Conservation (phyloP, 495 filamentous ascomycete species). For the Penicillium coprophilum region DNA sequence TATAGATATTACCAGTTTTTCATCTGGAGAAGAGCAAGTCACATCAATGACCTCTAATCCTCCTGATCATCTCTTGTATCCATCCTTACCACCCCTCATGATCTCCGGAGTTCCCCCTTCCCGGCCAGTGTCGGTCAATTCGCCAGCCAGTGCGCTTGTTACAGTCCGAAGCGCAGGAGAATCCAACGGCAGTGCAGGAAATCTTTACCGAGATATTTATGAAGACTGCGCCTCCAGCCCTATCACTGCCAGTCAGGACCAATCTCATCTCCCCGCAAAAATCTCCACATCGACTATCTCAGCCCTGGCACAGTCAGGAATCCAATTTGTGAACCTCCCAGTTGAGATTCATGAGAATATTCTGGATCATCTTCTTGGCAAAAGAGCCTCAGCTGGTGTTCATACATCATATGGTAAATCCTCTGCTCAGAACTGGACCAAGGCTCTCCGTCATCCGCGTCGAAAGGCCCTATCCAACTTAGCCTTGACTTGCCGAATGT, state of each 20-base stretch:
- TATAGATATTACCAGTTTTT: not conserved
- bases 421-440: slow-evolving; percentile 58
- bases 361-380: slow-evolving; percentile 66
- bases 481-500: slow-evolving; percentile 59
- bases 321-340: slow-evolving; percentile 55
- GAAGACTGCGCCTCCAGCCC: not conserved
- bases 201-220: slow-evolving; percentile 23
- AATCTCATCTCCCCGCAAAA: slow-evolving; percentile 8
- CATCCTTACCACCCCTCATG: slow-evolving; percentile 20
- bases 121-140: slow-evolving; percentile 39
- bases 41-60: not conserved
- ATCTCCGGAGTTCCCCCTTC: slow-evolving; percentile 30
- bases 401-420: slow-evolving; percentile 33
- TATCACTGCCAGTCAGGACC: not conserved
- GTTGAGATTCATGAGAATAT: slow-evolving; percentile 71
- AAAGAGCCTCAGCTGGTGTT: slow-evolving; percentile 45
- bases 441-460: slow-evolving; percentile 63
- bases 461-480: slow-evolving; percentile 64
- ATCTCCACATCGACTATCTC: slow-evolving; percentile 17
- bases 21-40: not conserved
- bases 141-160: slow-evolving; percentile 25
- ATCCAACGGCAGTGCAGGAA: slow-evolving; percentile 27
- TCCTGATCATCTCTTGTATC: not conserved
- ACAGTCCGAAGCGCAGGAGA: slow-evolving; percentile 19
- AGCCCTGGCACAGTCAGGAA: slow-evolving; percentile 17